Evolutionary conservation across 169 alveolate species (phyloP).

Genomic region (Plasmodium billcollinsi): DNA sequence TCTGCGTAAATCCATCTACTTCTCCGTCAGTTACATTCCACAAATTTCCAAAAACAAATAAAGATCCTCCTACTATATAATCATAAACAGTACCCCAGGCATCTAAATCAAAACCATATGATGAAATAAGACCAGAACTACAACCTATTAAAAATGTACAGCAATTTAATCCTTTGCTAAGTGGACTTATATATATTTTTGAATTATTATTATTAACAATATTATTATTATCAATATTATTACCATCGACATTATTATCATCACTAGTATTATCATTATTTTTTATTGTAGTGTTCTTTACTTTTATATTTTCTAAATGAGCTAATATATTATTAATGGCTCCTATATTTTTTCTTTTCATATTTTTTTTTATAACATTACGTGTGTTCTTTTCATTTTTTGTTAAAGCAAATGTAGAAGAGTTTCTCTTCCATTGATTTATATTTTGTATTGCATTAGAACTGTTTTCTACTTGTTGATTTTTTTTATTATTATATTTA

Average conservation of each 20-base stretch:
- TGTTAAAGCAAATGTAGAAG: slow-evolving; percentile 6
- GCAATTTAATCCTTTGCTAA: slow-evolving; percentile 55
- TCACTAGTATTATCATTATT: background rate
- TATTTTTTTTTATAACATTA: slow-evolving; percentile 1
- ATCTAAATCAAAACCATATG: slow-evolving; percentile 74
- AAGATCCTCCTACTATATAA: slow-evolving; percentile 80
- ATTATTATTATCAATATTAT: background rate
- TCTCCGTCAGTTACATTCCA: slow-evolving; percentile 85
- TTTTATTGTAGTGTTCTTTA: background rate
- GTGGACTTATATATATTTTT: background rate
- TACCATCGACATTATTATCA: slow-evolving; percentile 2
- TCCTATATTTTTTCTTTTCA: slow-evolving; percentile 57
- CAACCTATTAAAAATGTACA: slow-evolving; percentile 83
- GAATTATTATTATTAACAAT: slow-evolving; percentile 8
- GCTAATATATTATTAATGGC: too few relatives aligned
- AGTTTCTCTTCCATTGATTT: slow-evolving; percentile 22
- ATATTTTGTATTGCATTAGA: background rate
- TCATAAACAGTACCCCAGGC: slow-evolving; percentile 79
- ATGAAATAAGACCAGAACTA: slow-evolving; percentile 81
- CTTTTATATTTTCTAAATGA: background rate
- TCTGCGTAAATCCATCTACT: slow-evolving; percentile 80
- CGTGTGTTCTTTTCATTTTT: background rate
- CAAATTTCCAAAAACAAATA: slow-evolving; percentile 80
- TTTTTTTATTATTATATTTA: slow-evolving; percentile 1
- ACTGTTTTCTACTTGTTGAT: background rate